Percentiles rank a stretch among this genome's conserved stretches.
phyloP scores from a whole-genome alignment of 768 basidiomycete genomes.

The Suillus subluteus region DNA sequence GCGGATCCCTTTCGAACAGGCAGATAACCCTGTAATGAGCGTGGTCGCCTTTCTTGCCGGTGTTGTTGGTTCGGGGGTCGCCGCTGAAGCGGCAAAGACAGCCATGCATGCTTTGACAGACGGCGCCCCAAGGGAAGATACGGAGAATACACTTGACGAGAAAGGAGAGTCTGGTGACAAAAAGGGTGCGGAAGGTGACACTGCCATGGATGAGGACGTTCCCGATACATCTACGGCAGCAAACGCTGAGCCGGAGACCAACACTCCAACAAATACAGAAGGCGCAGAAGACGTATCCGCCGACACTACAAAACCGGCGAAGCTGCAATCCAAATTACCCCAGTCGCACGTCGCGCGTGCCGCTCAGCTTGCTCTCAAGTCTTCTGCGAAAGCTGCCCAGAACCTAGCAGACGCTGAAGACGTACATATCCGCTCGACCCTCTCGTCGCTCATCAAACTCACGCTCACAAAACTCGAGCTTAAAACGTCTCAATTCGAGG shows the following conservation, averaged over 20 bases:
- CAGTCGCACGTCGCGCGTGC: conserved; percentile 81
- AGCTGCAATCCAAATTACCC: conserved; percentile 45
- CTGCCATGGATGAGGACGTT: conserved; percentile 38
- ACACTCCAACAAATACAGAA: conserved; percentile 28
- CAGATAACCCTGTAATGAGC: conserved; percentile 98
- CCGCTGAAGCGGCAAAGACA: conserved; percentile 91
- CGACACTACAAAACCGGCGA: conserved; percentile 37
- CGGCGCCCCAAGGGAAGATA: conserved; percentile 46
- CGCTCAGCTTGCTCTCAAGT: conserved; percentile 84
- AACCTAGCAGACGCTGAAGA: conserved; percentile 85
- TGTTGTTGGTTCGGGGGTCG: conserved; percentile 87
- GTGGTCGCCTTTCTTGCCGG: conserved; percentile 97
- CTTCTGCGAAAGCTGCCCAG: conserved; percentile 85
- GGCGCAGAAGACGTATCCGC: conserved; percentile 49
- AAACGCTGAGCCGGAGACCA: conserved; percentile 21
- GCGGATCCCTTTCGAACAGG: conserved; percentile 87
- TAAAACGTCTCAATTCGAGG: conserved; percentile 94
- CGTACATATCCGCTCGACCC: conserved; percentile 71
- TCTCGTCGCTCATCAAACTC: conserved; percentile 85
- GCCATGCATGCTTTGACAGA: conserved; percentile 83
- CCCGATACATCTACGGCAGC: conserved; percentile 13
- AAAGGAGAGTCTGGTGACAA: conserved; percentile 26
- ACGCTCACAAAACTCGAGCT: conserved; percentile 88
- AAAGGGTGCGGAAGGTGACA: conserved; percentile 48
- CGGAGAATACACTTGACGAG: conserved; percentile 39